Conservation (phyloP, 495 filamentous ascomycete species). For the Platismatia glauca region DNA sequence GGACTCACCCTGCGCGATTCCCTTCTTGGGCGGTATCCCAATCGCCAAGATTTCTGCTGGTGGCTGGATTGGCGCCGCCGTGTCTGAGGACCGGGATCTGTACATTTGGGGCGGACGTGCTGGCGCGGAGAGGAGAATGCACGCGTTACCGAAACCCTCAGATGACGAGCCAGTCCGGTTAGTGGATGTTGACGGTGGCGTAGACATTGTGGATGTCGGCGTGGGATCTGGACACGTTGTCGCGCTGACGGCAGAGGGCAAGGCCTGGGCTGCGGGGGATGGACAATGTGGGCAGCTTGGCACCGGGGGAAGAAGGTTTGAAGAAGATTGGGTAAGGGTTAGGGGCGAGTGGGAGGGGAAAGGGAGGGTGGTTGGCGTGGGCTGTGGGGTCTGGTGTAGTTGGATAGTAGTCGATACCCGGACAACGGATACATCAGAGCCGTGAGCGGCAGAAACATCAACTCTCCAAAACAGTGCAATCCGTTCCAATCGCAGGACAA, state of each 20-base stretch:
- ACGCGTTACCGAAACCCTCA: slow-evolving; percentile 16
- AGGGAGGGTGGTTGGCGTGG: slow-evolving; percentile 11
- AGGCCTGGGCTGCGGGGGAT: slow-evolving; percentile 48
- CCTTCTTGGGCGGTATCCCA: slow-evolving; percentile 42
- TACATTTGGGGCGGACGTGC: slow-evolving; percentile 53
- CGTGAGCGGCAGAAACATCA: not conserved
- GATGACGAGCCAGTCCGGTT: slow-evolving; percentile 29
- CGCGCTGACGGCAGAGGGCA: slow-evolving; percentile 41
- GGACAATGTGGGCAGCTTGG: slow-evolving; percentile 54
- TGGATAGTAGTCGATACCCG: slow-evolving; percentile 14
- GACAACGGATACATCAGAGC: not conserved
- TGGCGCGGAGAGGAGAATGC: slow-evolving; percentile 30
- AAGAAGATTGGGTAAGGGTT: slow-evolving; percentile 17
- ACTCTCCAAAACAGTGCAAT: no score
- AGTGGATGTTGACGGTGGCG: slow-evolving; percentile 31
- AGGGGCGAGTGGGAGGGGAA: slow-evolving; percentile 8
- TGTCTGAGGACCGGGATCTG: slow-evolving; percentile 48
- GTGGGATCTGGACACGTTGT: slow-evolving; percentile 51
- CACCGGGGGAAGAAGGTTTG: slow-evolving; percentile 18
- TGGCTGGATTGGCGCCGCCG: slow-evolving; percentile 48
- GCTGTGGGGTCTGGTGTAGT: slow-evolving; percentile 14
- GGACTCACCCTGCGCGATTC: slow-evolving; percentile 33
- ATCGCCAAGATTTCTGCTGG: slow-evolving; percentile 46
- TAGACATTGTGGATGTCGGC: slow-evolving; percentile 47
- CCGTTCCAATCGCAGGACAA: not conserved